These are phyloP conservation scores for Stagonosporopsis cucurbitacearum DNA, from an alignment of 2,329 filamentous ascomycete genomes.

Conservation along the genomic window DNA sequence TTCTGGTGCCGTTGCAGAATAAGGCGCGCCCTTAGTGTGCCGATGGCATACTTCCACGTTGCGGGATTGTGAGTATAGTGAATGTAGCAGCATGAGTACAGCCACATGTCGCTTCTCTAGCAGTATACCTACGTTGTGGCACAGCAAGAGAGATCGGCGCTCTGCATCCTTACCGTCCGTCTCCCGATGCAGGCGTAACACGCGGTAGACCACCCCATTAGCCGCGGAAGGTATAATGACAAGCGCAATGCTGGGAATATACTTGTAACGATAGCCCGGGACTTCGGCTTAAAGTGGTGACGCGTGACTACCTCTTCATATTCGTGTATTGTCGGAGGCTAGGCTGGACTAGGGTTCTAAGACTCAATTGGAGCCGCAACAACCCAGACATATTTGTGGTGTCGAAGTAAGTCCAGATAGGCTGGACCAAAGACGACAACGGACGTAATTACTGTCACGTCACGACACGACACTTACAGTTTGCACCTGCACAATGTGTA, in stretches of 20 bases:
- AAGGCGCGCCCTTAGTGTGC: not conserved
- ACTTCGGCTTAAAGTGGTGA: conserved; percentile 9
- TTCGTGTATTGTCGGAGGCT: conserved; percentile 22
- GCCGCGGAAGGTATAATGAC: conserved; percentile 20
- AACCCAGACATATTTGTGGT: conserved; percentile 19
- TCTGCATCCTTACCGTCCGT: conserved; percentile 25
- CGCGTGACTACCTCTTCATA: conserved; percentile 19
- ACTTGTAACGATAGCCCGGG: conserved; percentile 8
- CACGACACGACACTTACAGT: conserved; percentile 23
- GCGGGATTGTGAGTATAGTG: not conserved
- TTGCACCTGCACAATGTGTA: conserved; percentile 21
- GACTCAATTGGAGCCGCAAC: conserved; percentile 15
- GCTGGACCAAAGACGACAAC: conserved; percentile 14
- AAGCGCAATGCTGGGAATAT: conserved; percentile 19
- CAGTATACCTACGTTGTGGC: conserved; percentile 24
- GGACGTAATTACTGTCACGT: conserved; percentile 4
- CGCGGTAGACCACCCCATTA: conserved; percentile 22
- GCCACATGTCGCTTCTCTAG: conserved; percentile 22
- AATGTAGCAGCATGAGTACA: not conserved
- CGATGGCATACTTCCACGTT: not conserved
- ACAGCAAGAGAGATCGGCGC: conserved; percentile 28
- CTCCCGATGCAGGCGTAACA: conserved; percentile 42
- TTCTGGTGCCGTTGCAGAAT: not conserved
- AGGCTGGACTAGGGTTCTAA: conserved; percentile 7
- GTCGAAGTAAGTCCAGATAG: conserved; percentile 20